Evolutionary conservation across 2,329 filamentous ascomycete genomes (phyloP).

Genomic region (Fusarium virguliforme): DNA sequence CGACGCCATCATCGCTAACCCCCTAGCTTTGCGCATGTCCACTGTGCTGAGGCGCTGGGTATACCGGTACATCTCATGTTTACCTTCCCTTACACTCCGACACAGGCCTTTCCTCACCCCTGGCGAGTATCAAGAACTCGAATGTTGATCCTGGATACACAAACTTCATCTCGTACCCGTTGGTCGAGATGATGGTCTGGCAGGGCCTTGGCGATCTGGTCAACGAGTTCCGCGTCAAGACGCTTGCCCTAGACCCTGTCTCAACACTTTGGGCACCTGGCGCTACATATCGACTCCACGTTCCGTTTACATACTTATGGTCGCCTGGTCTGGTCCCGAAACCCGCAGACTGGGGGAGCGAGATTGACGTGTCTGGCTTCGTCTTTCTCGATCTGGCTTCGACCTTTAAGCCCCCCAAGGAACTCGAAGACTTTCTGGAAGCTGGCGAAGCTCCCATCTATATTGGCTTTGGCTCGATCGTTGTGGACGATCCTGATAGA

Average conservation of each 20-base stretch:
- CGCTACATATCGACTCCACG: slow-evolving; percentile 79
- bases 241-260: slow-evolving; percentile 79
- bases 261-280: slow-evolving; percentile 85
- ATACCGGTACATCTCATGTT: slow-evolving; percentile 90
- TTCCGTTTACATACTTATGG: slow-evolving; percentile 84
- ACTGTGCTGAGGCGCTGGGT: slow-evolving; percentile 84
- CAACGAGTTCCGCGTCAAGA: slow-evolving; percentile 80
- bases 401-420: slow-evolving; percentile 71
- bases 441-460: slow-evolving; percentile 76
- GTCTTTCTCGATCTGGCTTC: slow-evolving; percentile 81
- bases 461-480: slow-evolving; percentile 83
- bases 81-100: slow-evolving; percentile 86
- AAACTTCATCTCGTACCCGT: slow-evolving; percentile 85
- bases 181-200: slow-evolving; percentile 92
- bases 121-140: slow-evolving; percentile 81
- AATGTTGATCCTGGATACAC: slow-evolving; percentile 81
- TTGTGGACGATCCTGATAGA: slow-evolving; percentile 78
- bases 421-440: slow-evolving; percentile 70
- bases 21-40: slow-evolving; percentile 82
- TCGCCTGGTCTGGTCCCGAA: slow-evolving; percentile 77
- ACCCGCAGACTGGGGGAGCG: slow-evolving; percentile 76
- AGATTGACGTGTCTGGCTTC: slow-evolving; percentile 84
- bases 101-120: slow-evolving; percentile 82
- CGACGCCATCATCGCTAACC: slow-evolving; percentile 91
- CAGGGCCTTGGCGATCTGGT: slow-evolving; percentile 87